Percentiles rank a stretch among this genome's conserved stretches.
Evolutionary conservation across 768 basidiomycete species (phyloP).

Genomic region (Lenzites betulinus): DNA sequence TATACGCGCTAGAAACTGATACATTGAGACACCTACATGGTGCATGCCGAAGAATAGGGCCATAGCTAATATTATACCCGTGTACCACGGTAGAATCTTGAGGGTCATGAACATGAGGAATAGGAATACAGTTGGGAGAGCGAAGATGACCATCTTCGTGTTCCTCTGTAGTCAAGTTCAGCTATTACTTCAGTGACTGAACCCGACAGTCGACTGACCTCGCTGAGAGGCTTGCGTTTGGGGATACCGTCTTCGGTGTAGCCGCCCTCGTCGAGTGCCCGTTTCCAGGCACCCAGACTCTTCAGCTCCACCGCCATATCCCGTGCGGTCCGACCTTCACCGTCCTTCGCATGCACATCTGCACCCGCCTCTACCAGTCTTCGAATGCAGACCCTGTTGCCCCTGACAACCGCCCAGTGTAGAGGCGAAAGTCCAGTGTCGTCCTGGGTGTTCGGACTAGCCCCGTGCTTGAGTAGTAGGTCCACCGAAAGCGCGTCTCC

Average conservation of each 20-base stretch:
- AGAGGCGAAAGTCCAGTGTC: constrained; percentile 84
- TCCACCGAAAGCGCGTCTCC: constrained; percentile 96
- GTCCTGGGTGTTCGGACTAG: constrained; percentile 75
- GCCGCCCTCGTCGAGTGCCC: constrained; percentile 86
- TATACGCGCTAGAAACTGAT: constrained; percentile 15
- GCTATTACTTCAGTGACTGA: background rate
- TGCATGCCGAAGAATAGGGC: constrained; percentile 94
- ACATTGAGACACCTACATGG: constrained; percentile 56
- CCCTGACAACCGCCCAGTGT: constrained; percentile 97
- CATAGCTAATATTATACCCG: constrained; percentile 77
- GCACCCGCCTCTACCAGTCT: constrained; percentile 85
- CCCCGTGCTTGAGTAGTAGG: constrained; percentile 83
- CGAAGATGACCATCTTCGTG: constrained; percentile 78
- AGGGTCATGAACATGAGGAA: constrained; percentile 85
- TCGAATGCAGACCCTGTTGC: constrained; percentile 86
- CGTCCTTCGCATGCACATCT: constrained; percentile 78
- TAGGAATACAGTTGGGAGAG: constrained; percentile 76
- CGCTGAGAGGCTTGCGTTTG: constrained; percentile 67
- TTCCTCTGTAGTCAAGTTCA: constrained; percentile 55
- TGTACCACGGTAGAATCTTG: constrained; percentile 86
- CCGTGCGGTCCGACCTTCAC: constrained; percentile 80
- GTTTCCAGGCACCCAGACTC: constrained; percentile 86
- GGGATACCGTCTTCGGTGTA: constrained; percentile 74
- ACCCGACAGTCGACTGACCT: constrained; percentile 46
- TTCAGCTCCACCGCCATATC: constrained; percentile 97